Evolutionary conservation across 257 asterid species (phyloP).

Genomic region (Solanum peruvianum): DNA sequence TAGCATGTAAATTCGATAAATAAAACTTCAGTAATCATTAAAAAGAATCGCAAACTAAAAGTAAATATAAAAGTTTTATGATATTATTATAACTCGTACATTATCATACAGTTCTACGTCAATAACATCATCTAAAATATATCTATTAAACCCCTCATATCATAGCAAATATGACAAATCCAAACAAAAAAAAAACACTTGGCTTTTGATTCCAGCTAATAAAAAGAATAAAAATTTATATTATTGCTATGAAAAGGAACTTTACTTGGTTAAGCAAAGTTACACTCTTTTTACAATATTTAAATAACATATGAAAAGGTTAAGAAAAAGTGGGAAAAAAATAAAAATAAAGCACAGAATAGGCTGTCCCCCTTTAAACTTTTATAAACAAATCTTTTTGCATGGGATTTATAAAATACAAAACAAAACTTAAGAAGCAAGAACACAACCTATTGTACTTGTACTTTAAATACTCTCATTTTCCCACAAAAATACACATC

Average conservation of each 20-base stretch:
- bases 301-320: neutral
- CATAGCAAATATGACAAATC: no score
- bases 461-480: neutral
- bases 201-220: neutral
- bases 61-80: neutral
- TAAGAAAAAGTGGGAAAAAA: neutral
- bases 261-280: neutral
- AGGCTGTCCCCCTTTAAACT: neutral
- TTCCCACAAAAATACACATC: neutral
- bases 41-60: neutral
- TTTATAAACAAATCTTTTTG: neutral
- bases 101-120: neutral
- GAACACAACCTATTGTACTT: neutral
- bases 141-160: no score
- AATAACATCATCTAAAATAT: neutral
- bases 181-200: no score
- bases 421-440: neutral
- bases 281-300: neutral
- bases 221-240: neutral
- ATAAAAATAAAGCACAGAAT: neutral
- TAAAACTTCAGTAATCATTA: neutral
- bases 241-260: neutral
- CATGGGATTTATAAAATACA: neutral
- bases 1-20: neutral
- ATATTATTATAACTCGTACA: neutral